phyloP scores from a whole-genome alignment of 2,329 filamentous ascomycete species.

The Pseudohalonectria lignicola region DNA sequence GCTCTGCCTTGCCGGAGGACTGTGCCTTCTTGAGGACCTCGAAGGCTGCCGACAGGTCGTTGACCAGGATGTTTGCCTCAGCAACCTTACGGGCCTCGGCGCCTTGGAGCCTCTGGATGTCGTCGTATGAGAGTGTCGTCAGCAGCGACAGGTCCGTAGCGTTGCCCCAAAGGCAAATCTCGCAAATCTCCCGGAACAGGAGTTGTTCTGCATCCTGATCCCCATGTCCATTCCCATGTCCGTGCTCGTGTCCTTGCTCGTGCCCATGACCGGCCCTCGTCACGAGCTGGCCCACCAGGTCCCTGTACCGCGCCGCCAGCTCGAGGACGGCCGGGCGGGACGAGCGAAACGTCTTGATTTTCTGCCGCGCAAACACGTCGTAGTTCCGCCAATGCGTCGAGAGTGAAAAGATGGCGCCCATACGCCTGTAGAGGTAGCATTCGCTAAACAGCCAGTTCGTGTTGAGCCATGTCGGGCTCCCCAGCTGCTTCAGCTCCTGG shows the following conservation, averaged over 20 bases:
- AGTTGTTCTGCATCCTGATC: slow-evolving; percentile 58
- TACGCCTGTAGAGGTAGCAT: slow-evolving; percentile 87
- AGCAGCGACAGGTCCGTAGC: slow-evolving; percentile 88
- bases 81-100: slow-evolving; percentile 74
- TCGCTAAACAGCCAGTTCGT: slow-evolving; percentile 85
- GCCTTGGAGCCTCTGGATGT: slow-evolving; percentile 93
- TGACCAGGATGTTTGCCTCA: slow-evolving; percentile 85
- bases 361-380: slow-evolving; percentile 82
- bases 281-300: slow-evolving; percentile 58
- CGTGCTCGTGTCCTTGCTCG: slow-evolving; percentile 36
- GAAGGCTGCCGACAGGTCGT: slow-evolving; percentile 51
- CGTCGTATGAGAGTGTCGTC: slow-evolving; percentile 83
- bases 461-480: slow-evolving; percentile 69
- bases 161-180: slow-evolving; percentile 96
- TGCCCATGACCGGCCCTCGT: too few relatives aligned
- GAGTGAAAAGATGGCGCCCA: slow-evolving; percentile 66
- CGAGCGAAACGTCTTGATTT: slow-evolving; percentile 84
- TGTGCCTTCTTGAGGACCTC: slow-evolving; percentile 11
- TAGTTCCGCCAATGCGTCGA: slow-evolving; percentile 81
- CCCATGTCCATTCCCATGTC: slow-evolving; percentile 57
- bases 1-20: slow-evolving; percentile 29
- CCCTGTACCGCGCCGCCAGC: slow-evolving; percentile 27
- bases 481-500: slow-evolving; percentile 65
- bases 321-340: slow-evolving; percentile 59
- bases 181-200: slow-evolving; percentile 85